A percentile compares a stretch with the other conserved stretches of the same genome.
Evolutionary conservation across 2,329 filamentous ascomycete species (phyloP).

Genomic region (Didymella arachidicola): DNA sequence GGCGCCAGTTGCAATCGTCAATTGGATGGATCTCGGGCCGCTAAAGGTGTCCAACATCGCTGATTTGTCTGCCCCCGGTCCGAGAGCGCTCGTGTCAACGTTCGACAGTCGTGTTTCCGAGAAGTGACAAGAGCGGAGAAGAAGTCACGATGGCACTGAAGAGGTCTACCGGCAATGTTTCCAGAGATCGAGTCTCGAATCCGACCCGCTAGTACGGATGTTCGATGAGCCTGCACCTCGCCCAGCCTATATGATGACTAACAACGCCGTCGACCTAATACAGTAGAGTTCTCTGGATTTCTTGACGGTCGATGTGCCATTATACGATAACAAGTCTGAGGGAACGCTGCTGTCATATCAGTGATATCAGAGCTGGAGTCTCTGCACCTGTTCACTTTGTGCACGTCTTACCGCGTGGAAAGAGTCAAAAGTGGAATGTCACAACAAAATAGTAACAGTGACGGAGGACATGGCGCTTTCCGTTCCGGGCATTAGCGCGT

Average conservation of each 20-base stretch:
- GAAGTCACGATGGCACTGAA: slow-evolving; percentile 1
- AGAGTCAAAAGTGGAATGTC: no score
- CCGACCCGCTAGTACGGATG: background rate
- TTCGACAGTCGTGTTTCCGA: slow-evolving; percentile 7
- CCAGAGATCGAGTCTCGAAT: background rate
- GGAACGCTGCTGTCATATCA: no score
- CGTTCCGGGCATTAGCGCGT: slow-evolving; percentile 4
- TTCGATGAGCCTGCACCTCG: no score
- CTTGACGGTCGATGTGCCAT: no score
- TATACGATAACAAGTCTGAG: no score
- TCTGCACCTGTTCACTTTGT: no score
- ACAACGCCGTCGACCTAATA: no score
- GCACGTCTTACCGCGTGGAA: no score
- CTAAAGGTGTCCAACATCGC: slow-evolving; percentile 4
- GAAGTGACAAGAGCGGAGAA: slow-evolving; percentile 1
- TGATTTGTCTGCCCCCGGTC: slow-evolving; percentile 21
- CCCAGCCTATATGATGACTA: no score
- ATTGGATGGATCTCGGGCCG: slow-evolving; percentile 33
- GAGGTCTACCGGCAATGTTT: background rate
- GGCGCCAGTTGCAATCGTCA: slow-evolving; percentile 1
- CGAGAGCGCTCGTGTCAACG: slow-evolving; percentile 13
- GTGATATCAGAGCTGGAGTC: no score
- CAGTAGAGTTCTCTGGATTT: no score
- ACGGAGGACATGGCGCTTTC: background rate
- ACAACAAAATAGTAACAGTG: no score